A percentile compares a stretch with the other conserved stretches of the same genome.
phyloP scores from a whole-genome alignment of 1,284 basidiomycete species.

The Sanghuangporus sanghuang region DNA sequence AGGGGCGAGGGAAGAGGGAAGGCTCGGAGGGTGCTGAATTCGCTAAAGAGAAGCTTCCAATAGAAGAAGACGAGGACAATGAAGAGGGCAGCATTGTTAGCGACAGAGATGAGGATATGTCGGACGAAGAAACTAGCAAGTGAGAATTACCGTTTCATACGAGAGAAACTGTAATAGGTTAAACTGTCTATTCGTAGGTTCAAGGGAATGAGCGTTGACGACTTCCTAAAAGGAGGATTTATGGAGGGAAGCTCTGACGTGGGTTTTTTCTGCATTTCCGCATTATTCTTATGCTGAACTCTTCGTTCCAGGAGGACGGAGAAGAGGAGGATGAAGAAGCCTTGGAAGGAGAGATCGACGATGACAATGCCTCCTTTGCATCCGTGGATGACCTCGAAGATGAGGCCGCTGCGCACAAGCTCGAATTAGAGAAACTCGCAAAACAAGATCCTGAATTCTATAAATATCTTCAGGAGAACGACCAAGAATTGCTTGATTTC shows the following conservation, averaged over 20 bases:
- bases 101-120: background rate
- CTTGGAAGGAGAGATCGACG: constrained; percentile 39
- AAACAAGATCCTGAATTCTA: constrained; percentile 98
- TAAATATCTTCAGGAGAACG: constrained; percentile 97
- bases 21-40: constrained; percentile 31
- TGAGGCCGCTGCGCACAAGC: constrained; percentile 66
- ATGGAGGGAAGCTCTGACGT: constrained; percentile 60
- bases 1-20: constrained; percentile 42
- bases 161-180: background rate
- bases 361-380: constrained; percentile 68
- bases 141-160: constrained; percentile 16
- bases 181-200: constrained; percentile 27
- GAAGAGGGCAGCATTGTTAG: background rate
- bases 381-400: constrained; percentile 75
- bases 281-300: constrained; percentile 19
- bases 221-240: constrained; percentile 74
- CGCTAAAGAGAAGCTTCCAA: constrained; percentile 32
- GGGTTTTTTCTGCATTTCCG: constrained; percentile 28
- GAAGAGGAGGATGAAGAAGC: constrained; percentile 31
- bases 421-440: constrained; percentile 85
- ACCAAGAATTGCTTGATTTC: constrained; percentile 85
- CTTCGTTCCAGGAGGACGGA: constrained; percentile 17
- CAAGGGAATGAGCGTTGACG: constrained; percentile 72
- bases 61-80: constrained; percentile 30
- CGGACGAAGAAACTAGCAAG: constrained; percentile 22